Conservation (phyloP, 148 eudicot species). For the Linanthus parryae region DNA sequence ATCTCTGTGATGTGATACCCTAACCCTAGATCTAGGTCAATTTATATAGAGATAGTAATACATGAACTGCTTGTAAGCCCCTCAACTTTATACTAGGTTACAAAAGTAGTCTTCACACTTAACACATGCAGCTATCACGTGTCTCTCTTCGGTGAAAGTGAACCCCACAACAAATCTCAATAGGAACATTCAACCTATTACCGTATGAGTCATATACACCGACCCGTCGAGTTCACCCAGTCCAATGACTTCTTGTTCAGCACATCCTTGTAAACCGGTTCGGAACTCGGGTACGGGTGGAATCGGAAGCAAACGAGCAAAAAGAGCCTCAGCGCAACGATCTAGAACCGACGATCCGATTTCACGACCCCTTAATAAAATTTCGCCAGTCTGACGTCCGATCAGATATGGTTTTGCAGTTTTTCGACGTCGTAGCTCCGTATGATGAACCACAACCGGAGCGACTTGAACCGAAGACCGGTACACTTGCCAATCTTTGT, state of each 20-base stretch:
- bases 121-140: constrained; percentile 30
- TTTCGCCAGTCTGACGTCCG: constrained; percentile 32
- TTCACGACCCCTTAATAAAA: constrained; percentile 30
- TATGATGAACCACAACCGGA: constrained; percentile 36
- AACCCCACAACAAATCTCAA: constrained; percentile 46
- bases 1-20: too few relatives aligned
- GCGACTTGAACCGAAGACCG: constrained; percentile 36
- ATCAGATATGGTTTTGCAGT: constrained; percentile 33
- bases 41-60: too few relatives aligned
- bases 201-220: constrained; percentile 38
- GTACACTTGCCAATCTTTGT: constrained; percentile 53
- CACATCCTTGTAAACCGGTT: constrained; percentile 8
- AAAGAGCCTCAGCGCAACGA: constrained; percentile 24
- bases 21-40: too few relatives aligned
- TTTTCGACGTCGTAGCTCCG: constrained; percentile 35
- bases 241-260: constrained; percentile 36
- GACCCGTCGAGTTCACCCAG: constrained; percentile 38
- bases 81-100: too few relatives aligned
- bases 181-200: constrained; percentile 32
- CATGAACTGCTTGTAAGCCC: too few relatives aligned
- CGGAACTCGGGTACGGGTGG: neutral
- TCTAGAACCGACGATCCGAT: constrained; percentile 29
- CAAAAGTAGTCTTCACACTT: too few relatives aligned
- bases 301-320: constrained; percentile 37
- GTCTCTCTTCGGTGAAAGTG: constrained; percentile 41